Conservation (phyloP, 2,329 filamentous ascomycete species). For the Hypoxylon sp. region DNA sequence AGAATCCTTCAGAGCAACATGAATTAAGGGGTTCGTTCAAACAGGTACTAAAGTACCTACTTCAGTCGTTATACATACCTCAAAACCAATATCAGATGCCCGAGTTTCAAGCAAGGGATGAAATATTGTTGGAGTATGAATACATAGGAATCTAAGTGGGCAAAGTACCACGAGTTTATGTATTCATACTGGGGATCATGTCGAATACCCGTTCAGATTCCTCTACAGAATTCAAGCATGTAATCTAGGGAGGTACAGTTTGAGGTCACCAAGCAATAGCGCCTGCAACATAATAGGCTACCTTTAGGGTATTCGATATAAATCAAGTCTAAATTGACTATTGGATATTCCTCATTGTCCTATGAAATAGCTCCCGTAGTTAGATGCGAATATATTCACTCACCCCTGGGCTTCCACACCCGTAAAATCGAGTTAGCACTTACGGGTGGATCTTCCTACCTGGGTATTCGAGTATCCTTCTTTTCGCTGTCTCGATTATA, state of each 20-base stretch:
- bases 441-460: neutral
- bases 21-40: neutral
- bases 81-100: neutral
- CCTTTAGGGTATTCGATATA: neutral
- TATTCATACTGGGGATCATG: neutral
- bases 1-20: slow-evolving; percentile 35
- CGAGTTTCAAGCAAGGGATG: neutral
- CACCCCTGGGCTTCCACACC: neutral
- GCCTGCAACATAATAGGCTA: neutral
- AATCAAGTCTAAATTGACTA: slow-evolving; percentile 7
- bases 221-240: neutral
- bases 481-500: neutral
- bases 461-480: neutral
- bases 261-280: neutral
- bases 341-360: neutral
- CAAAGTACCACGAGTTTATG: neutral
- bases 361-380: neutral
- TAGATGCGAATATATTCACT: slow-evolving; percentile 3
- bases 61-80: neutral
- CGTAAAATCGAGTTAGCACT: slow-evolving; percentile 8
- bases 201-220: neutral
- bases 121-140: neutral
- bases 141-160: neutral
- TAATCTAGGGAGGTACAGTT: neutral
- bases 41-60: neutral